Conservation (phyloP, 441 rosid genomes). For the Populus trichocarpa region DNA sequence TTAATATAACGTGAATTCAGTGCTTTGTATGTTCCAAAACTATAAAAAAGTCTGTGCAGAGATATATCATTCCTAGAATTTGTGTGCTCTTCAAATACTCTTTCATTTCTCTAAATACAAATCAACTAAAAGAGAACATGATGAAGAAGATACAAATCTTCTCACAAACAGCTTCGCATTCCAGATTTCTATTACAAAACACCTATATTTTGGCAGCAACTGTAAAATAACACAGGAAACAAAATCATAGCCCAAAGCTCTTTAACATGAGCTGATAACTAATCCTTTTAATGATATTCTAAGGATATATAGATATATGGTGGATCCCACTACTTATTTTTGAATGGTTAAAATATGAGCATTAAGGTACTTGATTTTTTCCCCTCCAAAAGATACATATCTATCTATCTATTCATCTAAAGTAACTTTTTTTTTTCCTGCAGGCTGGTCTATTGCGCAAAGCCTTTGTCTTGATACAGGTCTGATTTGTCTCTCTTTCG, state of each 20-base stretch:
- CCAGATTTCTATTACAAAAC: neutral
- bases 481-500: conserved; percentile 23
- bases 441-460: conserved; percentile 89
- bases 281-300: neutral
- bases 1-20: neutral
- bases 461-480: conserved; percentile 90
- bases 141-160: neutral
- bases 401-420: conserved; percentile 5
- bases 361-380: neutral
- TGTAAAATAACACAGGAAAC: neutral
- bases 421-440: conserved; percentile 23
- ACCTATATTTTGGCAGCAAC: neutral
- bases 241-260: neutral
- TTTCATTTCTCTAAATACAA: neutral
- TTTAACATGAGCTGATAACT: neutral
- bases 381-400: neutral
- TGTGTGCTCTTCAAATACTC: neutral
- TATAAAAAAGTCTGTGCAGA: neutral
- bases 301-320: neutral
- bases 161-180: neutral
- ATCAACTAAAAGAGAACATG: neutral
- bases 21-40: neutral
- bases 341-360: neutral
- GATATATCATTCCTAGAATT: neutral
- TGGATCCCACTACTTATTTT: neutral